Evolutionary conservation across 148 eudicot genomes (phyloP).

Genomic region (Fagopyrum homotropicum): DNA sequence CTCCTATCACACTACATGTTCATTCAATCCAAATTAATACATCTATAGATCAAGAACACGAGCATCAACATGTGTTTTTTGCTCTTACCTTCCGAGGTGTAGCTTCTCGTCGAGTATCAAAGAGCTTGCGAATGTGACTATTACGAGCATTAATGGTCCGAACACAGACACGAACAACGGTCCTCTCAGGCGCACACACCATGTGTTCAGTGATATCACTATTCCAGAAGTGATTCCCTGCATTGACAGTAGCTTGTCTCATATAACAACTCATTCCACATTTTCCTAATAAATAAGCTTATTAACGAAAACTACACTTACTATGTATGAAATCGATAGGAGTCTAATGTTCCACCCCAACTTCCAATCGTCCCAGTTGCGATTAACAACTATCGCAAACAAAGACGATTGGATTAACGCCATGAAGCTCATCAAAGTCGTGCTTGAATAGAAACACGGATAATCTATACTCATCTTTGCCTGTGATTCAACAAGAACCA

Average conservation of each 20-base stretch:
- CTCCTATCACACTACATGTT: slow-evolving; percentile 37
- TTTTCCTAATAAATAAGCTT: too few species aligned
- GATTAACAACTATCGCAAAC: slow-evolving; percentile 38
- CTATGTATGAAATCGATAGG: slow-evolving; percentile 39
- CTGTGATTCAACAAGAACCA: slow-evolving; percentile 40
- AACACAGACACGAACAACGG: slow-evolving; percentile 58
- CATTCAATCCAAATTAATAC: background rate
- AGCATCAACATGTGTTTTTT: background rate
- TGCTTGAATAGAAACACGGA: slow-evolving; percentile 50
- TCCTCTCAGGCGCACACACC: slow-evolving; percentile 46
- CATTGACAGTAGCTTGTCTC: too few species aligned
- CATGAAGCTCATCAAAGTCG: slow-evolving; percentile 43
- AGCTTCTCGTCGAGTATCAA: slow-evolving; percentile 43
- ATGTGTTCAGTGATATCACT: slow-evolving; percentile 25
- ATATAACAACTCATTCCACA: too few species aligned
- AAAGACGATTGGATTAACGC: slow-evolving; percentile 40
- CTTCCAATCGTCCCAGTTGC: slow-evolving; percentile 53
- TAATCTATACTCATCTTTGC: slow-evolving; percentile 40
- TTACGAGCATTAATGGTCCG: slow-evolving; percentile 44
- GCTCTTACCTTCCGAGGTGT: slow-evolving; percentile 49
- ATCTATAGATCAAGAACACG: background rate
- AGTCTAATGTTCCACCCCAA: slow-evolving; percentile 73
- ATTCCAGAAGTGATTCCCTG: slow-evolving; percentile 47
- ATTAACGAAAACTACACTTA: slow-evolving; percentile 16
- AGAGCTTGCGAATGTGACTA: slow-evolving; percentile 40